A percentile compares a stretch with the other conserved stretches of the same genome.
These are phyloP conservation scores for Diutina sp. DNA, from an alignment of 1,139 yeast genomes.

Conservation along the genomic window DNA sequence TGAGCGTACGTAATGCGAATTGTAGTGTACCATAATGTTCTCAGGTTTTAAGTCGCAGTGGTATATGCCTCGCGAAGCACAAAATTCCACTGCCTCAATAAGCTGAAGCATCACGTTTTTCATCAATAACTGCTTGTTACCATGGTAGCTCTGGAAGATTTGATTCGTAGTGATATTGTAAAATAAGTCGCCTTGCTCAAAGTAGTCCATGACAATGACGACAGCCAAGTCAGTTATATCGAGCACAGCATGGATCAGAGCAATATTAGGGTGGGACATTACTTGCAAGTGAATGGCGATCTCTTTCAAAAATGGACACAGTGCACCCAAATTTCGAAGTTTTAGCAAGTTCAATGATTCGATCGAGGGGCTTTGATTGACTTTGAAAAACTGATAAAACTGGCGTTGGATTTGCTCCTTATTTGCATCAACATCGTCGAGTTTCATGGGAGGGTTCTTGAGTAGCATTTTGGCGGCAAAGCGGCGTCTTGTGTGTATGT, in stretches of 20 bases:
- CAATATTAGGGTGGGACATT: conserved; percentile 65
- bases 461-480: conserved; percentile 70
- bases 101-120: conserved; percentile 67
- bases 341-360: conserved; percentile 29
- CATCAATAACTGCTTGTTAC: conserved; percentile 28
- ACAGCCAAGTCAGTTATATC: conserved; percentile 41
- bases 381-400: neutral
- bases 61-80: conserved; percentile 53
- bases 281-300: conserved; percentile 62
- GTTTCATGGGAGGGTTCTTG: conserved; percentile 22
- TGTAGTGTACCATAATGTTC: conserved; percentile 30
- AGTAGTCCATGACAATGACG: conserved; percentile 73
- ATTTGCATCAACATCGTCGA: conserved; percentile 15
- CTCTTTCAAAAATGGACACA: conserved; percentile 46
- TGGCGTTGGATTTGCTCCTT: conserved; percentile 15
- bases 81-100: conserved; percentile 57
- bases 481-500: conserved; percentile 31
- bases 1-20: conserved; percentile 15
- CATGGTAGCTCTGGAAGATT: conserved; percentile 24
- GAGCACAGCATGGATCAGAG: conserved; percentile 63
- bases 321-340: conserved; percentile 26
- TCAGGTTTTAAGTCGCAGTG: conserved; percentile 10
- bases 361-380: conserved; percentile 6
- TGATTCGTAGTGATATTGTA: conserved; percentile 62
- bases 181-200: conserved; percentile 73